Conservation (phyloP, 1,284 basidiomycete species). For the Testicularia cyperi region DNA sequence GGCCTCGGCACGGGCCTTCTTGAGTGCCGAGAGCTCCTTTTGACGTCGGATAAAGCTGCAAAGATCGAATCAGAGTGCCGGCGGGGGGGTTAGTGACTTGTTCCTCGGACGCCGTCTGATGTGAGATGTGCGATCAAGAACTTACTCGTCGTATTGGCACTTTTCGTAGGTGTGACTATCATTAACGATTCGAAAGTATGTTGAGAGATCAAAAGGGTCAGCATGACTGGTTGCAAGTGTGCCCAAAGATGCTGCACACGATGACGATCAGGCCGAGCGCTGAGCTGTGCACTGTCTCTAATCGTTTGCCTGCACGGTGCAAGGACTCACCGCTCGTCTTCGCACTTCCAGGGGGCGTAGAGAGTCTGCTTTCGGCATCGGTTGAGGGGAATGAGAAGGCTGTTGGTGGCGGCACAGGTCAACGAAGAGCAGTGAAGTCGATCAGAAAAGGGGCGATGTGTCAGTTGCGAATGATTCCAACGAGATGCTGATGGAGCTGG, state of each 20-base stretch:
- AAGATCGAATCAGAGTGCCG: not conserved
- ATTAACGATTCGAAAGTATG: too few relatives aligned
- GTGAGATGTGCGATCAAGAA: not conserved
- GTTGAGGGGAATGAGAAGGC: slow-evolving; percentile 81
- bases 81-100: not conserved
- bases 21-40: slow-evolving; percentile 40
- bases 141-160: slow-evolving; percentile 58
- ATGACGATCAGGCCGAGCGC: not conserved
- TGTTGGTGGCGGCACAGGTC: too few relatives aligned
- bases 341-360: slow-evolving; percentile 80
- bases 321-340: slow-evolving; percentile 69
- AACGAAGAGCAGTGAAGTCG: too few relatives aligned
- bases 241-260: too few relatives aligned
- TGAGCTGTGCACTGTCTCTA: not conserved
- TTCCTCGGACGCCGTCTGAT: not conserved
- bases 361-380: slow-evolving; percentile 72
- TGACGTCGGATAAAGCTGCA: slow-evolving; percentile 51
- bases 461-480: too few relatives aligned
- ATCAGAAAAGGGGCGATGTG: too few relatives aligned
- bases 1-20: slow-evolving; percentile 23
- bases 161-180: slow-evolving; percentile 56
- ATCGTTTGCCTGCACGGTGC: not conserved
- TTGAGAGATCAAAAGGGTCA: not conserved
- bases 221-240: too few relatives aligned
- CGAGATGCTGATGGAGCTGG: not conserved